A percentile compares a stretch with the other conserved stretches of the same genome.
phyloP scores from a whole-genome alignment of 2,329 filamentous ascomycete species.

The Paecilomyces sp. region DNA sequence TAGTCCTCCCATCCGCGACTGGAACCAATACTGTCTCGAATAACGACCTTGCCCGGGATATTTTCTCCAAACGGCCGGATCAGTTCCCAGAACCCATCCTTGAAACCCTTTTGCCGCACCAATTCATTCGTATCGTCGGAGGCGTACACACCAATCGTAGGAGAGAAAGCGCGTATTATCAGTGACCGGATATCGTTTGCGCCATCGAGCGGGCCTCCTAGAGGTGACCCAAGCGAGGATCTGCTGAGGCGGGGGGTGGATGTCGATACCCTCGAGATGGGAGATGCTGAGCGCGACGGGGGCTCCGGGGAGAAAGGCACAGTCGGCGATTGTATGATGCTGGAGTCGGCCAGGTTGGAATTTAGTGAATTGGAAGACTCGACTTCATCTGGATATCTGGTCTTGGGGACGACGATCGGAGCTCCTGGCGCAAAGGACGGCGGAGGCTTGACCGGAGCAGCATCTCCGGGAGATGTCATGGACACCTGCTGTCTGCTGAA shows the following conservation, averaged over 20 bases:
- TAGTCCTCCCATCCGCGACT: constrained; percentile 84
- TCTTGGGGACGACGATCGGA: constrained; percentile 54
- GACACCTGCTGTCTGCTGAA: constrained; percentile 29
- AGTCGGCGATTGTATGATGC: constrained; percentile 52
- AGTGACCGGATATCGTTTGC: constrained; percentile 55
- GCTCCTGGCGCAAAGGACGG: constrained; percentile 62
- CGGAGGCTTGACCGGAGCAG: constrained; percentile 58
- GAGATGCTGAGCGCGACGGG: constrained; percentile 62
- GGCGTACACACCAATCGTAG: constrained; percentile 79
- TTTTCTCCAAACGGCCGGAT: constrained; percentile 86
- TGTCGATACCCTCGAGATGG: constrained; percentile 53
- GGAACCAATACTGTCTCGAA: constrained; percentile 81
- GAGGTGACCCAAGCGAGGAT: constrained; percentile 36
- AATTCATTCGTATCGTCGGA: constrained; percentile 79
- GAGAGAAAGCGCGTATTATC: constrained; percentile 78
- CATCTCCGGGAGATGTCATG: constrained; percentile 64
- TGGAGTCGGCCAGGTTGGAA: constrained; percentile 43
- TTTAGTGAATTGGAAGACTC: constrained; percentile 44
- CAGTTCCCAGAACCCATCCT: constrained; percentile 73
- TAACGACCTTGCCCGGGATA: constrained; percentile 78
- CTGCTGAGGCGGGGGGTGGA: constrained; percentile 44
- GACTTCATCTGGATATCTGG: constrained; percentile 44
- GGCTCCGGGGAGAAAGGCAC: constrained; percentile 49
- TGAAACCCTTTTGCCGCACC: constrained; percentile 75
- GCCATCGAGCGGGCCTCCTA: constrained; percentile 47